Conservation (phyloP, 176 grass and related monocot species). For the Zea luxurians region DNA sequence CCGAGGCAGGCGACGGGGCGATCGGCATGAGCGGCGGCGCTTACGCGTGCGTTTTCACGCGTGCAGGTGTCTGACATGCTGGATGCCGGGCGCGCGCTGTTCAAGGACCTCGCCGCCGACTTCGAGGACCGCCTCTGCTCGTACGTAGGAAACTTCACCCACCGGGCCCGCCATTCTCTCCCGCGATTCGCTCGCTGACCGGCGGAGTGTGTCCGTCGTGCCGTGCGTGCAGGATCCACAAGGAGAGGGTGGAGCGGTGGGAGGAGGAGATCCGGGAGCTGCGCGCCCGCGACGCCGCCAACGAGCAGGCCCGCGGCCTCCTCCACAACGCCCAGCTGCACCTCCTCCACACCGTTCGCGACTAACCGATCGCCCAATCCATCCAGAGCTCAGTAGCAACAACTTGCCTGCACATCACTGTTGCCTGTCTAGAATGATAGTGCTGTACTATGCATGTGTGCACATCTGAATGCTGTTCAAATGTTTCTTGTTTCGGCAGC, state of each 20-base stretch:
- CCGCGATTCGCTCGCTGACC: background rate
- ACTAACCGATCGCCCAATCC: background rate
- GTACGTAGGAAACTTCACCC: constrained; percentile 34
- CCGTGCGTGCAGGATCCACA: constrained; percentile 63
- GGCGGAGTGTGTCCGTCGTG: background rate
- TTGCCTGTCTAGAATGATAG: background rate
- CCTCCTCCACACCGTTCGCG: constrained; percentile 57
- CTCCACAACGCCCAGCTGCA: constrained; percentile 82
- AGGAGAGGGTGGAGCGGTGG: constrained; percentile 76
- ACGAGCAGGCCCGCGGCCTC: constrained; percentile 54
- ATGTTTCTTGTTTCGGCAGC: background rate
- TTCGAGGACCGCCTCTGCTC: constrained; percentile 89
- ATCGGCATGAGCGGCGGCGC: background rate
- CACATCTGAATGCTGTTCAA: background rate
- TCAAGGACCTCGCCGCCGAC: constrained; percentile 73
- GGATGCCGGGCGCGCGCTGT: constrained; percentile 68
- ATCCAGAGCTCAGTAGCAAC: background rate
- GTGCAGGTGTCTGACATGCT: constrained; percentile 78
- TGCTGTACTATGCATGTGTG: background rate
- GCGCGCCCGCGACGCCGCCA: constrained; percentile 62
- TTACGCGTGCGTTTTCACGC: background rate
- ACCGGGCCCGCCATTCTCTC: background rate
- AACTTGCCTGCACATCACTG: background rate
- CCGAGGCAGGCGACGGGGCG: background rate
- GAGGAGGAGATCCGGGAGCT: constrained; percentile 80